Evolutionary conservation across 495 filamentous ascomycete genomes (phyloP).

Genomic region (Neurospora terricola): DNA sequence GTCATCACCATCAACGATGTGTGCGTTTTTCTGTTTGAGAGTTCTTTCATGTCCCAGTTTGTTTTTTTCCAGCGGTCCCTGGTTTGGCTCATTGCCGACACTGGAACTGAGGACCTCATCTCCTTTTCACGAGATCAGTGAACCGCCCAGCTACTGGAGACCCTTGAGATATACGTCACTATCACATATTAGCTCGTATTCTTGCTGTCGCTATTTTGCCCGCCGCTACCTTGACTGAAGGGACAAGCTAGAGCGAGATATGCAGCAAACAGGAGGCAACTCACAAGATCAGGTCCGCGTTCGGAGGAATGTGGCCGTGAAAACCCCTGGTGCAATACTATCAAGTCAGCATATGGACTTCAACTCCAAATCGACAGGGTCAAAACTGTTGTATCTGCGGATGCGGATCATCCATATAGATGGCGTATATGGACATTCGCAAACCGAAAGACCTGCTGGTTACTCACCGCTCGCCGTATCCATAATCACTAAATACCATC

Average conservation of each 20-base stretch:
- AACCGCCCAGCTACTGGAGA: constrained; percentile 11
- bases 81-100: not conserved
- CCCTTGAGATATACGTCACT: constrained; percentile 45
- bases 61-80: not conserved
- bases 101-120: not conserved
- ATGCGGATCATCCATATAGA: not conserved
- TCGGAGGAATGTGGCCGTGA: constrained; percentile 50
- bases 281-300: constrained; percentile 48
- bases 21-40: not conserved
- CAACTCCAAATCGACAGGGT: not conserved
- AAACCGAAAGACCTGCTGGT: not conserved
- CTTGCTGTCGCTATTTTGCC: not conserved
- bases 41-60: no score
- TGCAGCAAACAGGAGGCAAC: constrained; percentile 11
- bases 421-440: not conserved
- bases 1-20: not conserved
- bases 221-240: constrained; percentile 3
- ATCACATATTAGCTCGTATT: not conserved
- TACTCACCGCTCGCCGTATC: constrained; percentile 63
- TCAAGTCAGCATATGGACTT: not conserved
- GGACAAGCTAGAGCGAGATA: not conserved
- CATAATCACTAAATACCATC: constrained; percentile 54
- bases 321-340: constrained; percentile 41
- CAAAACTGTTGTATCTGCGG: not conserved
- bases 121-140: not conserved